These are phyloP conservation scores for Venturia asperata DNA, from an alignment of 2,329 filamentous ascomycete species.

Conservation along the genomic window DNA sequence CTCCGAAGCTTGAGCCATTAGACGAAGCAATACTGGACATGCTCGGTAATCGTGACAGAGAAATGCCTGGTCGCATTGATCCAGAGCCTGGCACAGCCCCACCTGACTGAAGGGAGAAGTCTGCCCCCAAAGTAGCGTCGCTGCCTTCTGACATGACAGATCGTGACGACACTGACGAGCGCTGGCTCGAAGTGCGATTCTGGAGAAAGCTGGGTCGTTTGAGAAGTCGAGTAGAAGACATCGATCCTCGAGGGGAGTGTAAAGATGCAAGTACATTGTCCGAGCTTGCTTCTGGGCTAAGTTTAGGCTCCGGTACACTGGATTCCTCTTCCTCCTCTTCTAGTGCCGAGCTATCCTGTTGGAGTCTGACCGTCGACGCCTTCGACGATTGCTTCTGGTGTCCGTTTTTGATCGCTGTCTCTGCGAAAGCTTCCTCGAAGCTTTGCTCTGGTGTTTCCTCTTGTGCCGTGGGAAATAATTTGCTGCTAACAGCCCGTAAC, in stretches of 20 bases:
- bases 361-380: slow-evolving; percentile 9
- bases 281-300: slow-evolving; percentile 8
- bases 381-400: slow-evolving; percentile 4
- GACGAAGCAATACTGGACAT: slow-evolving; percentile 85
- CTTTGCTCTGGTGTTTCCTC: slow-evolving; percentile 1
- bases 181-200: slow-evolving; percentile 49
- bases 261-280: slow-evolving; percentile 27
- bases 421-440: slow-evolving; percentile 8
- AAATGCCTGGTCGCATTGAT: slow-evolving; percentile 40
- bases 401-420: slow-evolving; percentile 10
- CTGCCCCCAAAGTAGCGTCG: slow-evolving; percentile 66
- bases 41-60: slow-evolving; percentile 69
- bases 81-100: slow-evolving; percentile 48
- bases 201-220: slow-evolving; percentile 50
- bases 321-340: slow-evolving; percentile 11
- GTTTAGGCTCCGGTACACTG: neutral
- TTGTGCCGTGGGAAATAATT: neutral
- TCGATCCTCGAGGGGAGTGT: slow-evolving; percentile 27
- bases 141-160: slow-evolving; percentile 55
- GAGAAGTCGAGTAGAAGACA: slow-evolving; percentile 26
- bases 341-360: neutral
- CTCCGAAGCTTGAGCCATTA: slow-evolving; percentile 45
- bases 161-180: slow-evolving; percentile 52
- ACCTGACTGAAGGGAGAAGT: slow-evolving; percentile 77
- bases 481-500: slow-evolving; percentile 21